Base-by-base conservation (phyloP, 139 green algal genomes). In the Volvox reticuliferus region DNA sequence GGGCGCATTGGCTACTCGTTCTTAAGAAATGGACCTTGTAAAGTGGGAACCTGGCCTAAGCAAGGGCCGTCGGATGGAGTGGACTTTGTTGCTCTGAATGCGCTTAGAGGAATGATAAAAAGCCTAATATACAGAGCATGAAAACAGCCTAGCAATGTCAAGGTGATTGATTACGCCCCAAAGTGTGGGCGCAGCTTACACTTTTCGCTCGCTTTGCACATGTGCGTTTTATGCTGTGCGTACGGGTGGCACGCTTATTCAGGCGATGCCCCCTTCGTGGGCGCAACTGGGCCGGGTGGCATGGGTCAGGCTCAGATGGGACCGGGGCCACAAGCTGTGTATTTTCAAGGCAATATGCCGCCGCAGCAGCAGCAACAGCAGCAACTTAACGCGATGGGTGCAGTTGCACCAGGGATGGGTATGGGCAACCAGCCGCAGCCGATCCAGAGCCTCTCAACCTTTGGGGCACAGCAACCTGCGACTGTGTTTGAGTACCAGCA, bases 341-440 rank as follows among this genome's bases (percentile, higher is more conserved):
- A 55, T 35, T n/a, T 36, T n/a, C 79, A 86, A 55, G 79, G 28
- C 78, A 19, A 5, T 20, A 85, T 84, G 73, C 2, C 16, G 9
- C 30, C 28, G 80, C 18, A n/a, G 21, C 67, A 71, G 36, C 17
- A 5, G 18, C 61, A 62, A 35, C 78, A 84, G 32, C 81, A 86
- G 79, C 50, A 44, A 30, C 30, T 44, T n/a, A n/a, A 33, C 28
- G 28, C 21, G 33, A 17, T 82, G 78, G 78, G 28, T 24, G 36
- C 21, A 1, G 3, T 82, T 17, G 76, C 76, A 50, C 6, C 14
- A 1, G 78, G 78, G 37, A 73, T 73, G 24, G 50, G 17, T 24
- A 12, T n/a, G 37, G 84, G 26, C 55, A 75, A 86, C 36, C 44
- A 81, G 84, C 20, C 22, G 19, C 84, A 90, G 89, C 89, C 87